phyloP scores from a whole-genome alignment of 768 basidiomycete genomes.

The Leccinum rimulosum region DNA sequence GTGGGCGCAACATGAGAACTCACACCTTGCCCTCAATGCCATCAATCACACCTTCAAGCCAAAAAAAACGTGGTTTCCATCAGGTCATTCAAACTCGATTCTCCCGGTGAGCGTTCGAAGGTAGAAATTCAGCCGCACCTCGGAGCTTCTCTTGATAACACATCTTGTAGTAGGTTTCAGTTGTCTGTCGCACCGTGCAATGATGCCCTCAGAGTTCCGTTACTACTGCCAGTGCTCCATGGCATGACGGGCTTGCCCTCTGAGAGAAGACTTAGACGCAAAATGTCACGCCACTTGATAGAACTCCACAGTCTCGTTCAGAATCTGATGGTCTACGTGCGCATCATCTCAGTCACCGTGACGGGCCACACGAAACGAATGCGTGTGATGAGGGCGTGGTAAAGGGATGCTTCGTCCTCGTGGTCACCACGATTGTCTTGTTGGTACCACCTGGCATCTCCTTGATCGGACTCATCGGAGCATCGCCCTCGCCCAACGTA shows the following conservation, averaged over 20 bases:
- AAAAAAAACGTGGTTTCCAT: not conserved
- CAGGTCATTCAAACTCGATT: not conserved
- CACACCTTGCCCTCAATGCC: not conserved
- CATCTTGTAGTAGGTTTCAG: not conserved
- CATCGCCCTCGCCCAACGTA: not conserved
- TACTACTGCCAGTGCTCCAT: not conserved
- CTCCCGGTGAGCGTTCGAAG: not conserved
- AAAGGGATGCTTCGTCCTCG: not conserved
- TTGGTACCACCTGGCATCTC: not conserved
- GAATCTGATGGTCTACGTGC: not conserved
- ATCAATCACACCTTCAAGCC: not conserved
- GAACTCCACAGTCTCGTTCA: not conserved
- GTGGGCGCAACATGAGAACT: not conserved
- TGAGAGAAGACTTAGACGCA: not conserved
- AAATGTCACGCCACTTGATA: not conserved
- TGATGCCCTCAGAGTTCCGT: not conserved
- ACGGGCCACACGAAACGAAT: not conserved
- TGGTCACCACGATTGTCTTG: not conserved
- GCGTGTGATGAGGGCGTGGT: not conserved
- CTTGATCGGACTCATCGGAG: not conserved
- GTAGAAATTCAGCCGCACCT: not conserved
- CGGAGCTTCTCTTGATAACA: not conserved
- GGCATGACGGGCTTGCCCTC: not conserved
- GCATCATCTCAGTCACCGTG: not conserved
- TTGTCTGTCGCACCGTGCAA: not conserved